These are phyloP conservation scores for Aspergillus steynii DNA, from an alignment of 495 filamentous ascomycete species.

Conservation along the genomic window DNA sequence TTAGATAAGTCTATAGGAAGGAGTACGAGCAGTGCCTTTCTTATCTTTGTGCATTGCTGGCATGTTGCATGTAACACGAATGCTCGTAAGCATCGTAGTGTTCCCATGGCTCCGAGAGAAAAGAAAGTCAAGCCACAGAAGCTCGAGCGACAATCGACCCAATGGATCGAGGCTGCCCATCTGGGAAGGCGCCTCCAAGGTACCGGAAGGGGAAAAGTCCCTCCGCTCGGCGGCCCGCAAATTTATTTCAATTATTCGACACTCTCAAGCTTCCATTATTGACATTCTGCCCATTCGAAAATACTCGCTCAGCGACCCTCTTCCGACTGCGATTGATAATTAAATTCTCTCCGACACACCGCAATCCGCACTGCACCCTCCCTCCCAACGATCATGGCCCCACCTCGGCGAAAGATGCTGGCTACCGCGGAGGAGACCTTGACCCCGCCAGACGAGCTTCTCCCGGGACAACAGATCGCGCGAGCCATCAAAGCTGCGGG, in stretches of 20 bases:
- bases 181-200: not conserved
- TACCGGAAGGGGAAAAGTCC: not conserved
- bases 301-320: too few species aligned
- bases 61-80: slow-evolving; percentile 30
- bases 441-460: slow-evolving; percentile 69
- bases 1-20: slow-evolving; percentile 12
- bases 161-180: not conserved
- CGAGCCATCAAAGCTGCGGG: slow-evolving; percentile 79
- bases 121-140: not conserved
- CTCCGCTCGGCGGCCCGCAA: too few species aligned
- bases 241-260: not conserved
- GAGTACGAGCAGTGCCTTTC: slow-evolving; percentile 25
- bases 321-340: too few species aligned
- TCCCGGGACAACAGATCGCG: slow-evolving; percentile 65
- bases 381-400: slow-evolving; percentile 54
- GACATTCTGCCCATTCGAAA: too few species aligned
- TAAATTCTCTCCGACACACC: too few species aligned
- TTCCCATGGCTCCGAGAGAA: slow-evolving; percentile 19
- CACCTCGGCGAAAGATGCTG: slow-evolving; percentile 70
- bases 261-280: too few species aligned
- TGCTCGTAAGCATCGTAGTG: slow-evolving; percentile 34
- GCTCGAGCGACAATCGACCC: not conserved
- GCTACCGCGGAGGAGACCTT: slow-evolving; percentile 73
- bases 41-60: slow-evolving; percentile 33
- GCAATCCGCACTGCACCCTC: not conserved